Evolutionary conservation across 176 grass and related monocot species (phyloP).

Genomic region (Oryza glumipatula): DNA sequence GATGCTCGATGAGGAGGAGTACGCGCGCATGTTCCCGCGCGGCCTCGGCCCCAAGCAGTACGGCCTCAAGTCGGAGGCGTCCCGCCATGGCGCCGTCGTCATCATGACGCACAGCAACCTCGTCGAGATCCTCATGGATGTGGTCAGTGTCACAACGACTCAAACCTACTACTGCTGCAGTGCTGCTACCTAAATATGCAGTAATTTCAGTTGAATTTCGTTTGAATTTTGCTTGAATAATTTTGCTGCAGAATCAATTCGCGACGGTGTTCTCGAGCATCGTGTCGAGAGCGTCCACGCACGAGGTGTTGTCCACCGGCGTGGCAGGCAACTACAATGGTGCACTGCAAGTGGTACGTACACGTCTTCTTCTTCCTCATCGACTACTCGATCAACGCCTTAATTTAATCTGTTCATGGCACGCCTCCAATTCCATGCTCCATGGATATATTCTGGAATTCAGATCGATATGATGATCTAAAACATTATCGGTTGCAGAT

Average conservation of each 20-base stretch:
- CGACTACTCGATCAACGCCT: no score
- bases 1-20: conserved; percentile 80
- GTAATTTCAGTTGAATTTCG: background rate
- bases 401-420: no score
- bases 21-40: conserved; percentile 58
- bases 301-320: conserved; percentile 76
- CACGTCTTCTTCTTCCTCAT: background rate
- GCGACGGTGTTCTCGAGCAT: conserved; percentile 81
- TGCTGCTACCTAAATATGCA: no score
- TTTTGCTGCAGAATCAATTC: conserved; percentile 58
- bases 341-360: conserved; percentile 80
- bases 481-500: conserved; percentile 45
- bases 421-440: background rate
- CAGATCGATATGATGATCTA: background rate
- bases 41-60: conserved; percentile 70
- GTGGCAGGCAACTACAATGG: conserved; percentile 82
- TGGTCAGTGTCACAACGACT: conserved; percentile 36
- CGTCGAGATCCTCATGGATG: conserved; percentile 85
- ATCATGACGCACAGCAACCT: conserved; percentile 77
- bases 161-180: no score
- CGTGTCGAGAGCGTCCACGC: conserved; percentile 63
- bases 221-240: background rate
- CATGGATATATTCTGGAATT: background rate
- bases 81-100: conserved; percentile 62
- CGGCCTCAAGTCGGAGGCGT: conserved; percentile 66